Evolutionary conservation across 83 land plant species (phyloP).

Genomic region (Diphasiastrum complanatum): DNA sequence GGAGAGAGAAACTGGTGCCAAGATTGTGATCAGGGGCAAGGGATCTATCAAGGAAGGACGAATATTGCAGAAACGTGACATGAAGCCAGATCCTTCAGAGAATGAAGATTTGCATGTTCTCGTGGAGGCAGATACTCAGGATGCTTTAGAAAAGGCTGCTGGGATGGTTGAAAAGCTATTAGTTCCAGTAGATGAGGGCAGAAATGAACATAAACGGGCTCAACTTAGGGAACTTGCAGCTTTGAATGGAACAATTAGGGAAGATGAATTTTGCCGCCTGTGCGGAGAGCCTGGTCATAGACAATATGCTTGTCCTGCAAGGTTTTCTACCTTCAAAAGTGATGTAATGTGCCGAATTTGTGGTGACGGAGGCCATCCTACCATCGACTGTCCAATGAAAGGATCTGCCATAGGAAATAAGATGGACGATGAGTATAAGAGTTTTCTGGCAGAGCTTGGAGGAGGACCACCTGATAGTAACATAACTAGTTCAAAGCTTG

Average conservation of each 20-base stretch:
- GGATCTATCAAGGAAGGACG: background rate
- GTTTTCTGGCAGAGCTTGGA: background rate
- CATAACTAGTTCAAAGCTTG: background rate
- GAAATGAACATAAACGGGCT: background rate
- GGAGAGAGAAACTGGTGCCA: background rate
- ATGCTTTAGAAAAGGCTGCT: background rate
- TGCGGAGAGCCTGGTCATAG: background rate
- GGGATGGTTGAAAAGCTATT: background rate
- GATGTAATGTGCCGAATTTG: background rate
- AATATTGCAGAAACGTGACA: background rate
- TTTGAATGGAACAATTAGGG: background rate
- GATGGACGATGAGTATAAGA: too few relatives aligned
- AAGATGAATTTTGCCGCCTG: background rate
- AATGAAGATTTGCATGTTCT: constrained; percentile 1
- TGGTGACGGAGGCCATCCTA: background rate
- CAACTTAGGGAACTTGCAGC: constrained; percentile 1
- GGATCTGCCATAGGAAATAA: background rate
- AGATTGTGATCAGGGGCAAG: background rate
- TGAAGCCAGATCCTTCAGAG: background rate
- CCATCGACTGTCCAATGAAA: background rate
- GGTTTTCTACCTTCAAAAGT: background rate
- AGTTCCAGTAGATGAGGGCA: constrained; percentile 1
- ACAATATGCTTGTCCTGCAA: background rate
- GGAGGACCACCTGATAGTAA: background rate
- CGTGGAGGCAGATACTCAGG: background rate